Evolutionary conservation across 2,329 filamentous ascomycete genomes (phyloP).

Genomic region (Colletotrichum sp.): DNA sequence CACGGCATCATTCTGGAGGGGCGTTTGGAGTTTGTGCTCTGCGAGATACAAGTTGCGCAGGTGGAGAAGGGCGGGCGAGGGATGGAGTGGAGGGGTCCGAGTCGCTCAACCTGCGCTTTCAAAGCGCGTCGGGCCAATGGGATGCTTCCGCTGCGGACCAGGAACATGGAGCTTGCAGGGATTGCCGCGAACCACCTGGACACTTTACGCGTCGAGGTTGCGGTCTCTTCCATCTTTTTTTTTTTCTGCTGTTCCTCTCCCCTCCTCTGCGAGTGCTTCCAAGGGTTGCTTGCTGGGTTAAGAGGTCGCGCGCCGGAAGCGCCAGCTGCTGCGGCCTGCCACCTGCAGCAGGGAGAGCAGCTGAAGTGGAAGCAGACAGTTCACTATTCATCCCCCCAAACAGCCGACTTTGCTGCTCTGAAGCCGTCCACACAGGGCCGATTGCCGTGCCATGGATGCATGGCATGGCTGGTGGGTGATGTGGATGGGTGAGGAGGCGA

Average conservation of each 20-base stretch:
- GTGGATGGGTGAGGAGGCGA: neutral
- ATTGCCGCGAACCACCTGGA: neutral
- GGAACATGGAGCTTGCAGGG: slow-evolving; percentile 5
- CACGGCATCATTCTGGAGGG: neutral
- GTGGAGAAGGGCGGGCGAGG: neutral
- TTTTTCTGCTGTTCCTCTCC: neutral
- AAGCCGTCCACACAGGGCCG: neutral
- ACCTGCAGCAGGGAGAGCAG: neutral
- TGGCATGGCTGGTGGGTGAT: neutral
- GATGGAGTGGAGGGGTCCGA: neutral
- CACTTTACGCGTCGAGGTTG: slow-evolving; percentile 9
- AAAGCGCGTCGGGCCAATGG: neutral
- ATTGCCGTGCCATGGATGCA: neutral
- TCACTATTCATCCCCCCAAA: neutral
- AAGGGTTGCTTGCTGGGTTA: neutral
- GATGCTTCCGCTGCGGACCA: neutral
- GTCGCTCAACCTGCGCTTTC: neutral
- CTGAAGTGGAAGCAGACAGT: neutral
- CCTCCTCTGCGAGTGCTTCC: neutral
- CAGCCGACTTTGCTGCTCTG: neutral
- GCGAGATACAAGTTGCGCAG: neutral
- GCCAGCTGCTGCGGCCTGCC: neutral
- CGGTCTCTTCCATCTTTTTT: neutral
- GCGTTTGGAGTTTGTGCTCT: neutral
- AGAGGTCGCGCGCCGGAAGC: neutral